Conservation (phyloP, 768 basidiomycete genomes). For the Macrolepiota fuliginosa region DNA sequence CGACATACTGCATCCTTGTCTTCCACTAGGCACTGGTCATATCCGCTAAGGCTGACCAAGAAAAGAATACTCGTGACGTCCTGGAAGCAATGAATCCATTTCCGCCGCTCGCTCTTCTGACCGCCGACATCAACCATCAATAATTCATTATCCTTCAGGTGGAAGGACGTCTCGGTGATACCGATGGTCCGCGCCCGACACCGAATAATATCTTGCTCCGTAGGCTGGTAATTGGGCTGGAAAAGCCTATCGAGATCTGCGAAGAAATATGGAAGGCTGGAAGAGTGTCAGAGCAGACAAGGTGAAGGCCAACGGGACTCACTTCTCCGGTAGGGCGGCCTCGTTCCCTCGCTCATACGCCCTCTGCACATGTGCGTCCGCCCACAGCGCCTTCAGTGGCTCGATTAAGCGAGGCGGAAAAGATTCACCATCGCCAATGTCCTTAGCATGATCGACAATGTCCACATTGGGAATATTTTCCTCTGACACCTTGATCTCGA, state of each 20-base stretch:
- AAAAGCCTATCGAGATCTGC: slow-evolving; percentile 79
- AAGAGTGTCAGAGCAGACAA: not conserved
- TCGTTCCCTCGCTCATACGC: slow-evolving; percentile 87
- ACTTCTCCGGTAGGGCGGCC: slow-evolving; percentile 91
- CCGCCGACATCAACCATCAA: slow-evolving; percentile 94
- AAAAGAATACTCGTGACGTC: slow-evolving; percentile 94
- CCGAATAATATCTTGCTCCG: slow-evolving; percentile 85
- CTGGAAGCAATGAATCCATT: slow-evolving; percentile 96
- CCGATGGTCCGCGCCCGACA: slow-evolving; percentile 87
- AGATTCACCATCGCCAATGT: slow-evolving; percentile 76
- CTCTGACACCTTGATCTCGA: slow-evolving; percentile 71
- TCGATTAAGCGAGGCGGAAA: slow-evolving; percentile 71
- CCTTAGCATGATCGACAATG: slow-evolving; percentile 62
- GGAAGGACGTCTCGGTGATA: slow-evolving; percentile 86
- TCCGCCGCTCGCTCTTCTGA: slow-evolving; percentile 89
- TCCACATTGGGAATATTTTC: slow-evolving; percentile 58
- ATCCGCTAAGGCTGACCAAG: slow-evolving; percentile 87
- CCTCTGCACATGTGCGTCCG: slow-evolving; percentile 68
- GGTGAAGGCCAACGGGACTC: slow-evolving; percentile 19
- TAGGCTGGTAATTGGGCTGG: slow-evolving; percentile 65
- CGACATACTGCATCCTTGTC: slow-evolving; percentile 81
- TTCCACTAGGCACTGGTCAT: slow-evolving; percentile 92
- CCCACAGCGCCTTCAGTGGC: slow-evolving; percentile 73
- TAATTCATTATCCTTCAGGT: slow-evolving; percentile 76
- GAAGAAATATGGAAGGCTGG: slow-evolving; percentile 75